Evolutionary conservation across 2,329 filamentous ascomycete species (phyloP).

Genomic region (Amauroascus verrucosus): DNA sequence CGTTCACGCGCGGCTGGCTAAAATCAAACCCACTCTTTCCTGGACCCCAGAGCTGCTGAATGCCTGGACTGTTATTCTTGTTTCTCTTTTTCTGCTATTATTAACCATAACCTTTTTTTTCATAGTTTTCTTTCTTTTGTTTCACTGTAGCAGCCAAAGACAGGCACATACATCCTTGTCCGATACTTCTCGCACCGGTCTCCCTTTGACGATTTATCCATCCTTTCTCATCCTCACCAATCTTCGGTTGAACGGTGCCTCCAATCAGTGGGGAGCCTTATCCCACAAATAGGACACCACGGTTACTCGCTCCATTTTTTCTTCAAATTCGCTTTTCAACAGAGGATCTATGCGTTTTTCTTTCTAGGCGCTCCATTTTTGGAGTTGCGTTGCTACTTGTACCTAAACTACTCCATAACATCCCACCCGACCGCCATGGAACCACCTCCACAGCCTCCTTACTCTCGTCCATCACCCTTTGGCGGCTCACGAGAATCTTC

Average conservation of each 20-base stretch:
- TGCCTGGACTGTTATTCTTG: background rate
- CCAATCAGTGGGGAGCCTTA: conserved; percentile 5
- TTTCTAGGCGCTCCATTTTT: conserved; percentile 2
- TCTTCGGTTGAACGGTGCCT: background rate
- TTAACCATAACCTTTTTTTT: background rate
- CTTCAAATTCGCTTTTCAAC: background rate
- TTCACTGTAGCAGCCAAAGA: background rate
- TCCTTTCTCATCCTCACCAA: background rate
- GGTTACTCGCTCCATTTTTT: background rate
- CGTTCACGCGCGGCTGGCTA: background rate
- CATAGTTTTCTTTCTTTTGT: background rate
- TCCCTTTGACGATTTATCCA: background rate
- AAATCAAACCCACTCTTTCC: background rate
- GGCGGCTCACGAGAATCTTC: conserved; percentile 25
- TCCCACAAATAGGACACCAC: background rate
- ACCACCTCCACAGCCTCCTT: conserved; percentile 17
- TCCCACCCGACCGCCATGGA: conserved; percentile 1
- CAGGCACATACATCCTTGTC: background rate
- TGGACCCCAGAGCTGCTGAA: background rate
- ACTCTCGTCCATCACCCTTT: conserved; percentile 26
- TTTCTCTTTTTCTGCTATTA: background rate
- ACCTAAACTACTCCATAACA: too few relatives aligned
- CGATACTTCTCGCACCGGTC: background rate
- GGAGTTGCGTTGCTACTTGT: background rate
- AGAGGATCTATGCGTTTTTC: background rate